phyloP scores from a whole-genome alignment of 163 green algal species.

The Volvox carteri region DNA sequence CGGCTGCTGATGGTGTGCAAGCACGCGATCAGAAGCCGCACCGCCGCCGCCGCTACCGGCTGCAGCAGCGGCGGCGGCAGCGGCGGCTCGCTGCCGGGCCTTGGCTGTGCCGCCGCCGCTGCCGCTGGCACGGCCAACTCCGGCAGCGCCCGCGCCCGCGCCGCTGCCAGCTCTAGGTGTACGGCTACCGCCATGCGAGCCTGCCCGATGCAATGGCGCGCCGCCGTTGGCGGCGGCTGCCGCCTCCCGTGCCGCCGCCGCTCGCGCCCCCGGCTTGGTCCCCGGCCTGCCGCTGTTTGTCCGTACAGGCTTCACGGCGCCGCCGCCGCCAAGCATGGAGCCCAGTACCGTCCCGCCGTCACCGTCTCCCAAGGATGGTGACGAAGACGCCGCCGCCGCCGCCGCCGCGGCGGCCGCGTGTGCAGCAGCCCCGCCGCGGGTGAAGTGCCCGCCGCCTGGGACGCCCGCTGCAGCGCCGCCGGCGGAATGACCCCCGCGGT shows the following conservation, averaged over 20 bases:
- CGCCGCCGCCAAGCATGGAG: not conserved
- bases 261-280: not conserved
- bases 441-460: slow-evolving; percentile 19
- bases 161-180: not conserved
- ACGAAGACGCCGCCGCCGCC: slow-evolving; percentile 12
- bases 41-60: not conserved
- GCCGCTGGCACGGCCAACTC: not conserved
- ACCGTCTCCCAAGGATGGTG: not conserved
- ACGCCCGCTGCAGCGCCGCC: not conserved
- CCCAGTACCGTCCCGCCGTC: not conserved
- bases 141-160: not conserved
- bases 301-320: not conserved
- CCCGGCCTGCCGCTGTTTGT: not conserved
- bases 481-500: not conserved
- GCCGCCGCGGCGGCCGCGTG: not conserved
- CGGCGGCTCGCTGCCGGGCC: not conserved
- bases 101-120: not conserved
- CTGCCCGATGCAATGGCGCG: not conserved
- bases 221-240: not conserved
- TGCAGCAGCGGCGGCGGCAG: not conserved
- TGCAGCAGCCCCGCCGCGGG: not conserved
- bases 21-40: not conserved
- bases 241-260: slow-evolving; percentile 8
- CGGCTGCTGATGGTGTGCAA: not conserved
- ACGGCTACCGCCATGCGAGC: not conserved